Evolutionary conservation across 2,329 filamentous ascomycete species (phyloP), one percentile per base, ranked within the genome.

Genomic region (Plectosphaerella sp.): DNA sequence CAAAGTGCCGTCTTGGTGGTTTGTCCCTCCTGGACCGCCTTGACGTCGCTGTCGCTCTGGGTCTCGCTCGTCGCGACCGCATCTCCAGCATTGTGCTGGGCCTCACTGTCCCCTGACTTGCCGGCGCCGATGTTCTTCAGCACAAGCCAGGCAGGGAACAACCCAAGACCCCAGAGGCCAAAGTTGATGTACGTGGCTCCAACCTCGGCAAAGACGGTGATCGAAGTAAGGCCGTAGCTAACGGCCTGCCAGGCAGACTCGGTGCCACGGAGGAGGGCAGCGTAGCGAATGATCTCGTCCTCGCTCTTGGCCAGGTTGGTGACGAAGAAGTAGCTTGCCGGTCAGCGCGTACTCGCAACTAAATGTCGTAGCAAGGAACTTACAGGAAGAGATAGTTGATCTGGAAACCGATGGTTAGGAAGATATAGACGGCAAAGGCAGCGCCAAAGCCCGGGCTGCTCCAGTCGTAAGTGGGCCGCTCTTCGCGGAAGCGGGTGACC

Each of bases 211-310:
- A 90, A 85, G 6, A 88, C 64, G 0, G 72, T 68, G 10, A 89
- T 58, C 3, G 82, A 84, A 9, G 78, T 80, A 1, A 89, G 66
- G 0, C 87, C 87, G 54, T 90, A 91, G 60, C 84, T 87, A 15
- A 91, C 68, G 7, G 86, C 87, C 63, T 91, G 87, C 70, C 84
- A 86, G 0, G 84, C 87, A 1, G 84, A 88, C 66, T 91, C 87
- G 0, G 84, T 87, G 1, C 84, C 87, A 51, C 87, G 76, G 3
- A 91, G 71, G 12, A 91, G 67, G 1, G 84, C 86, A 0, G 87
- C 80, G 60, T 86, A 84, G 1, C 87, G 78, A 43, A 91, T 79
- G 2, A 89, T 78, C 58, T 91, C 82, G 22, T 77, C 75, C 48
- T 88, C 76, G 6, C 76, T 72, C 5, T 73, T 66, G 1, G 87